Evolutionary conservation across 2,329 filamentous ascomycete species (phyloP).

Genomic region (Bipolaris cookei): DNA sequence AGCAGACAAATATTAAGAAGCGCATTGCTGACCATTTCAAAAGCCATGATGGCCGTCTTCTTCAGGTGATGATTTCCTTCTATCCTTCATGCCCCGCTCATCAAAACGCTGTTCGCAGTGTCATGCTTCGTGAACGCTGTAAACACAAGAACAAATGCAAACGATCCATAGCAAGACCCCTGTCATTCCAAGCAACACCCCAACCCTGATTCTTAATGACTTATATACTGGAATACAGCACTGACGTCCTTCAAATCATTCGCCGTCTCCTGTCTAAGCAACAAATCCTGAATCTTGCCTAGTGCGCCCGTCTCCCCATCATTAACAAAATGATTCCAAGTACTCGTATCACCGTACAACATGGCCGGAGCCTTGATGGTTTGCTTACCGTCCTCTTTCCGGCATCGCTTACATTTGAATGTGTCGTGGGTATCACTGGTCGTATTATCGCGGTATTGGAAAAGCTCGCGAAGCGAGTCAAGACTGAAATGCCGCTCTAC

Average conservation of each 20-base stretch:
- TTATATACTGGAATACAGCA: constrained; percentile 98
- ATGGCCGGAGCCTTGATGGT: constrained; percentile 90
- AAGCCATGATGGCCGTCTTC: not conserved
- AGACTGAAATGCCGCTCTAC: constrained; percentile 96
- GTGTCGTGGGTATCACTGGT: constrained; percentile 96
- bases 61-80: not conserved
- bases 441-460: constrained; percentile 87
- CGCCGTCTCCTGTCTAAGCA: constrained; percentile 83
- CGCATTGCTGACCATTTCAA: no score
- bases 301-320: constrained; percentile 70
- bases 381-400: constrained; percentile 80
- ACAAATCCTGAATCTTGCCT: constrained; percentile 83
- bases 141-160: constrained; percentile 5
- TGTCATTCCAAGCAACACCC: not conserved
- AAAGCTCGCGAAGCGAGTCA: constrained; percentile 88
- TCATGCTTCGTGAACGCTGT: constrained; percentile 4
- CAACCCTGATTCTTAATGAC: constrained; percentile 64
- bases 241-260: constrained; percentile 75
- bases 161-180: not conserved
- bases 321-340: constrained; percentile 98
- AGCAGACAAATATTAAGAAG: no score
- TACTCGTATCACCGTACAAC: constrained; percentile 96
- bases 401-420: constrained; percentile 97
- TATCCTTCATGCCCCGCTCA: not conserved
- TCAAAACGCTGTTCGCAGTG: not conserved